Percentiles rank a stretch among this genome's conserved stretches.
Evolutionary conservation across 2,329 filamentous ascomycete genomes (phyloP).

Genomic region (Aspergillus aculeatus): DNA sequence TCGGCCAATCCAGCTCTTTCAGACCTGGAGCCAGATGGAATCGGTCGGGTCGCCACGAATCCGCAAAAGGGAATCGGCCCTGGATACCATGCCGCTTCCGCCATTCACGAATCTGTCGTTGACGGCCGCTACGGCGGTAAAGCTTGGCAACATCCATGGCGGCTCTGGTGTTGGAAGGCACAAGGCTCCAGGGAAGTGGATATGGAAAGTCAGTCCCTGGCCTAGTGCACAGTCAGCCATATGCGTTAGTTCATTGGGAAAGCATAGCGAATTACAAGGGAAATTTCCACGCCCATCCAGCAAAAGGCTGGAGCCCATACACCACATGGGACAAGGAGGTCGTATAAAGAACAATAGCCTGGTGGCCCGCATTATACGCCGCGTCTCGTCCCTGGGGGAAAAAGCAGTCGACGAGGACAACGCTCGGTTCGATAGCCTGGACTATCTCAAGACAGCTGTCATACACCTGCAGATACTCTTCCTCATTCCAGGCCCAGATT

Average conservation of each 20-base stretch:
- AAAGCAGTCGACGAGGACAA: neutral
- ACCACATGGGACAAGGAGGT: neutral
- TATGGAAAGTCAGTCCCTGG: neutral
- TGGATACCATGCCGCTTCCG: neutral
- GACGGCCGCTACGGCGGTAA: neutral
- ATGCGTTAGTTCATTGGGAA: neutral
- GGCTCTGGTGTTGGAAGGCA: neutral
- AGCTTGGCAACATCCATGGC: neutral
- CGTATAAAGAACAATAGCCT: neutral
- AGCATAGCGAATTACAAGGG: neutral
- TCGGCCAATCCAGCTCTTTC: conserved; percentile 1
- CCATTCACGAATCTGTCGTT: conserved; percentile 1
- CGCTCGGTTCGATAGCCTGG: neutral
- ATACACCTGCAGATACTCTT: neutral
- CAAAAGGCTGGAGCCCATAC: neutral
- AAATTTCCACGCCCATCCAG: conserved; percentile 1
- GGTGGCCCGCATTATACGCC: neutral
- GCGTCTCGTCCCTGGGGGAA: conserved; percentile 1
- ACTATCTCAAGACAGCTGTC: neutral
- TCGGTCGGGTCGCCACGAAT: conserved; percentile 1
- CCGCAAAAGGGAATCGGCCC: conserved; percentile 1
- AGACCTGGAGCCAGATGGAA: neutral
- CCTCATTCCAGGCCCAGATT: conserved; percentile 1
- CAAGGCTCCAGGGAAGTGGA: neutral
- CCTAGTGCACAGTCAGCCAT: neutral